These are phyloP conservation scores for Stentor coeruleus DNA, from an alignment of 73 alveolate species.

Conservation along the genomic window DNA sequence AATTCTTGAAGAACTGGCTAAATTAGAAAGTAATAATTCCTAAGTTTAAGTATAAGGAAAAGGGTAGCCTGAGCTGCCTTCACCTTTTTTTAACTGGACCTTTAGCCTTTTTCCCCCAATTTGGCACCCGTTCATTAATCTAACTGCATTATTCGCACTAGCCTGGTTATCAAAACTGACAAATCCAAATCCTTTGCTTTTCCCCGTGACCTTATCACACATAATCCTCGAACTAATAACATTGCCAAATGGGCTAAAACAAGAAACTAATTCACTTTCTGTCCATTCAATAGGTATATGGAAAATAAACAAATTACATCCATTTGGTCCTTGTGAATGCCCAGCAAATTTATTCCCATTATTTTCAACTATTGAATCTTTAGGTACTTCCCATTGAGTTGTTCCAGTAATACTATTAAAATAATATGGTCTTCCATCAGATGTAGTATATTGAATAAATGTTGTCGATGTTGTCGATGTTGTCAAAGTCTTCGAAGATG, in stretches of 20 bases:
- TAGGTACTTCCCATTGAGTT: conserved; percentile 37
- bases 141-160: conserved; percentile 35
- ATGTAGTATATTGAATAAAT: conserved; percentile 8
- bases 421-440: conserved; percentile 34
- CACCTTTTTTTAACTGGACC: conserved; percentile 42
- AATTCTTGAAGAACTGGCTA: not conserved
- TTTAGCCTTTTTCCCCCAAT: conserved; percentile 34
- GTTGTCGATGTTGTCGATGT: conserved; percentile 4
- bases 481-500: too few species aligned
- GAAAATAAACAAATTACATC: conserved; percentile 42
- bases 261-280: conserved; percentile 24
- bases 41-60: not conserved
- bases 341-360: too few species aligned
- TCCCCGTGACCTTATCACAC: conserved; percentile 44
- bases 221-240: conserved; percentile 31
- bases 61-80: conserved; percentile 5
- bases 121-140: conserved; percentile 32
- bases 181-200: conserved; percentile 44
- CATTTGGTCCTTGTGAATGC: conserved; percentile 50
- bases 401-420: conserved; percentile 14
- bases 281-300: conserved; percentile 50
- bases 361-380: conserved; percentile 6
- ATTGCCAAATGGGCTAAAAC: conserved; percentile 34
- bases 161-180: conserved; percentile 36
- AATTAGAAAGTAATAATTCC: not conserved